Conservation (phyloP, 2,329 filamentous ascomycete species). For the Aureobasidium sp. region DNA sequence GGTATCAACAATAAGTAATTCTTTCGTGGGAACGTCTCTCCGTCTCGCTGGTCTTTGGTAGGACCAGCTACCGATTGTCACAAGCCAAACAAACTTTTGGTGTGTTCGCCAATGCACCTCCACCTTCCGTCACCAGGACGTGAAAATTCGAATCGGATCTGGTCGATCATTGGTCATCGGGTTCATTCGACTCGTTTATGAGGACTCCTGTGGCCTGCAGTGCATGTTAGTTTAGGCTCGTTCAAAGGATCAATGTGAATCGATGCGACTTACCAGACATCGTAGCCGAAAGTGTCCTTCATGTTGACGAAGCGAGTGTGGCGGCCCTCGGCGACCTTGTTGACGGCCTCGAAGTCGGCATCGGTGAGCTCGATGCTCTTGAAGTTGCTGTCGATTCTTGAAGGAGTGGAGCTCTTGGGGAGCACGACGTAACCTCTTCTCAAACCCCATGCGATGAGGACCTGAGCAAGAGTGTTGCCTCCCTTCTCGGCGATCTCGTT, state of each 20-base stretch:
- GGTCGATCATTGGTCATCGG: not conserved
- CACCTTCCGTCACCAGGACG: slow-evolving; percentile 13
- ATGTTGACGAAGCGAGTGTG: slow-evolving; percentile 71
- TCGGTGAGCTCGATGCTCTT: slow-evolving; percentile 51
- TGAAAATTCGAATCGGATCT: not conserved
- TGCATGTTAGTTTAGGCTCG: not conserved
- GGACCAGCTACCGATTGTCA: slow-evolving; percentile 14
- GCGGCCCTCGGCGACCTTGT: slow-evolving; percentile 57
- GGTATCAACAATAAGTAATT: slow-evolving; percentile 10
- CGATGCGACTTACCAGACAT: slow-evolving; percentile 41
- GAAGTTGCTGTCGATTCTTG: slow-evolving; percentile 62
- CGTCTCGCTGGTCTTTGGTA: not conserved
- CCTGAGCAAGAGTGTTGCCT: slow-evolving; percentile 53
- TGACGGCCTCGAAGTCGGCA: slow-evolving; percentile 51
- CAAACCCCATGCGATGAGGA: slow-evolving; percentile 59
- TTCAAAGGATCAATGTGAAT: not conserved
- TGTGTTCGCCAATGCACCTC: slow-evolving; percentile 2
- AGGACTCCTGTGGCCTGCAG: slow-evolving; percentile 29
- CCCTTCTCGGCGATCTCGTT: slow-evolving; percentile 52
- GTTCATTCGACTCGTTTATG: not conserved
- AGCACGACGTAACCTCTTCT: slow-evolving; percentile 60
- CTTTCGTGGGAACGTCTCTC: slow-evolving; percentile 3
- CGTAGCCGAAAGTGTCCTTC: slow-evolving; percentile 72
- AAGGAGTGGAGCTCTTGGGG: slow-evolving; percentile 62
- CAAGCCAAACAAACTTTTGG: slow-evolving; percentile 4